These are phyloP conservation scores for Gynostemma pentaphyllum DNA, from an alignment of 306 rosid species.

Conservation along the genomic window DNA sequence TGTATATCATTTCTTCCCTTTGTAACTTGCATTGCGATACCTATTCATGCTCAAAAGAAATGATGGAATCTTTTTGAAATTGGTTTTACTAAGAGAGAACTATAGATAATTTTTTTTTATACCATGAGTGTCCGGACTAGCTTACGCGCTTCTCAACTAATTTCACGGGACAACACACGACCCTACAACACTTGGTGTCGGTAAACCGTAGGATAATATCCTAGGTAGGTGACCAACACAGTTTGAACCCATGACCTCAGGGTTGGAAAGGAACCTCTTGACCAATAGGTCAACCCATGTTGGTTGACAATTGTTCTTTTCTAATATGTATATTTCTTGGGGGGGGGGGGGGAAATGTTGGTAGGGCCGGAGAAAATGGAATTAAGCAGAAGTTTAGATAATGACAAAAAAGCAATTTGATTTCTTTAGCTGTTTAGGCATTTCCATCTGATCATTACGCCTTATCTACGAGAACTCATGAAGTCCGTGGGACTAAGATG, in stretches of 20 bases:
- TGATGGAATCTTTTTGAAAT: background rate
- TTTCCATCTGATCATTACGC: background rate
- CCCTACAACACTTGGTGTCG: no score
- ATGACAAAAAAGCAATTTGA: background rate
- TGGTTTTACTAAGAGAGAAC: background rate
- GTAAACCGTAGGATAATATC: no score
- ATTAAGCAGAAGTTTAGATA: background rate
- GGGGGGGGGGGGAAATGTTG: background rate
- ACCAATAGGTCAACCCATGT: no score
- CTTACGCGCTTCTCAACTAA: no score
- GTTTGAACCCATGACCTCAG: no score
- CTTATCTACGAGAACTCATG: background rate
- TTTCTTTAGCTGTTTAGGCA: background rate
- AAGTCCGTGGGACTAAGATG: background rate
- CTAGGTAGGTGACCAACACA: no score
- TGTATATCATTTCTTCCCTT: conserved; percentile 1
- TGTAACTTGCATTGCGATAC: background rate
- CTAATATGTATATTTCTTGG: background rate
- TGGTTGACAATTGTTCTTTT: background rate
- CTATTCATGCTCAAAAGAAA: background rate
- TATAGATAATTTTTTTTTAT: no score
- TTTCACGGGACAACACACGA: no score
- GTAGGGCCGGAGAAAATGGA: background rate
- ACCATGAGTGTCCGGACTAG: no score
- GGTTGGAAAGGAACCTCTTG: no score